Conservation (phyloP, 2,329 filamentous ascomycete genomes). For the Colletotrichum endophyticum region DNA sequence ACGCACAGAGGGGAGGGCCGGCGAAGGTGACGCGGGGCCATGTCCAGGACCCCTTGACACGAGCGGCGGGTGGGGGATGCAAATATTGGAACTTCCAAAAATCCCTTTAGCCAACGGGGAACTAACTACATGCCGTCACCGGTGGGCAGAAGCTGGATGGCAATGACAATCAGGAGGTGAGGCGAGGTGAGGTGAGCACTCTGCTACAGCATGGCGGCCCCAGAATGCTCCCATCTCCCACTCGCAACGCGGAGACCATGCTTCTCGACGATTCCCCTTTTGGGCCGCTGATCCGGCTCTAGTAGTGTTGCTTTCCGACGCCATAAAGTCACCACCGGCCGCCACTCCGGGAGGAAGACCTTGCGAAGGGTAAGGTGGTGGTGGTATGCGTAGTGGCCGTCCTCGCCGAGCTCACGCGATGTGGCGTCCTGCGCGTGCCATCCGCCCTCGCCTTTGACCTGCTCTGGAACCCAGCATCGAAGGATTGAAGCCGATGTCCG, state of each 20-base stretch:
- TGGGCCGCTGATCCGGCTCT: background rate
- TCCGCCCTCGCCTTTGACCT: background rate
- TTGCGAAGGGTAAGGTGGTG: background rate
- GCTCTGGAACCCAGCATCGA: background rate
- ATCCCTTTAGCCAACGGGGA: background rate
- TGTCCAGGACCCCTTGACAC: background rate
- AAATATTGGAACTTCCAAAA: background rate
- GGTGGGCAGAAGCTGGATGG: background rate
- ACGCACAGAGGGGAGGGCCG: background rate
- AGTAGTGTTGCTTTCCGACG: background rate
- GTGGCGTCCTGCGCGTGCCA: background rate
- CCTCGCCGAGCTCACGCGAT: background rate
- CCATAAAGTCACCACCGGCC: background rate
- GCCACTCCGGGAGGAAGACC: background rate
- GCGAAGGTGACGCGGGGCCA: background rate
- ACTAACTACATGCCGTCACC: background rate
- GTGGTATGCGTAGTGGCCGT: background rate
- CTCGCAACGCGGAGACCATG: background rate
- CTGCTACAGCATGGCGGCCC: background rate
- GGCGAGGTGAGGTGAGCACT: background rate
- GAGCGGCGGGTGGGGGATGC: background rate
- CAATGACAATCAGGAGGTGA: background rate
- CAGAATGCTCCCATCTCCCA: background rate
- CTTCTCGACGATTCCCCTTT: background rate
- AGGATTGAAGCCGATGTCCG: background rate